Base-by-base conservation (phyloP, 768 basidiomycete genomes). In the Heimioporus sp. region DNA sequence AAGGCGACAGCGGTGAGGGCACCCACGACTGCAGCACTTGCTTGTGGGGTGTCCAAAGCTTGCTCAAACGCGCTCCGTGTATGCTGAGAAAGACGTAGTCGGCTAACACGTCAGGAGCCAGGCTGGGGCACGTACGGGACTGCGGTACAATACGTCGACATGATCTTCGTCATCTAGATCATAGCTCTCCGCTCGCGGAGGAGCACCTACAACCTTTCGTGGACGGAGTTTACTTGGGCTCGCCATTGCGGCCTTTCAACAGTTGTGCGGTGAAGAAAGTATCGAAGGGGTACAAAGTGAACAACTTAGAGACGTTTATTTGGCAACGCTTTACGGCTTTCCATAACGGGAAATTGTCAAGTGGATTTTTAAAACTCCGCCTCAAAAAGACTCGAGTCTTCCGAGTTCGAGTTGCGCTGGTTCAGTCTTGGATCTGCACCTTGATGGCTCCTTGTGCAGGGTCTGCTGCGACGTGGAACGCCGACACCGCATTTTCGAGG, bases 391-490 rank as follows among this genome's bases (percentile, higher is more conserved):
- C 34, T 10, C 34, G 15, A 35, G 16, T 16, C 13, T 13, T 16
- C 12, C 16, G 16, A 35, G 7, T 35, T 20, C 13, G 15, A 10
- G 10, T 30, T 15, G 15, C 28, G 17, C n/a, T 5, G 38, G 21
- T 40, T 28, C 58, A 83, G 67, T 85, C 83, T 28, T 70, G 73
- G 48, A 86, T 85, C 58, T 82, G 83, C 52, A 86, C 81, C 60
- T 86, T 86, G 63, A 86, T 86, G 36, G 85, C 81, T 8, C 85
- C 84, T 59, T 82, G 83, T 19, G 77, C 52, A 44, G 81, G 80
- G 62, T 87, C 84, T 7, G 85, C 84, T 16, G 85, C 85, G 35
- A 85, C 77, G 58, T 91, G 82, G 73, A 95, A 95, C 2, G 92
- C 92, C 45, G 82, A 71, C 9, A 85, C 77, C 0, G 90, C 87